Conservation (phyloP, 305 asterid genomes). For the Fraxinus dipetala region DNA sequence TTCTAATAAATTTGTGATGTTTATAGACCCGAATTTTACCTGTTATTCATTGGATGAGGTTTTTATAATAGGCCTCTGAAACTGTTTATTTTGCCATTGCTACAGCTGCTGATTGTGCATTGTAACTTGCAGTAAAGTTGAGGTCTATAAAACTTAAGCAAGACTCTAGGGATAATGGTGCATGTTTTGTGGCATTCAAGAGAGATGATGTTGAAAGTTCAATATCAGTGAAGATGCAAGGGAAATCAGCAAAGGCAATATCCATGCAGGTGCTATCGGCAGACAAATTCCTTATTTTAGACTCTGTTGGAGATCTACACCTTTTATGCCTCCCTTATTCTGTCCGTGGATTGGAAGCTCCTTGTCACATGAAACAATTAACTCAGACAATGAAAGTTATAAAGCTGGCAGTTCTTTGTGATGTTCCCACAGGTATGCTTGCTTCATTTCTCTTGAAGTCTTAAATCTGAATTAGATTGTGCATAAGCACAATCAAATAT, state of each 20-base stretch:
- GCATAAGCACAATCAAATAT: background rate
- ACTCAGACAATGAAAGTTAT: conserved; percentile 54
- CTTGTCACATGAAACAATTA: conserved; percentile 44
- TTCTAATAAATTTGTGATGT: background rate
- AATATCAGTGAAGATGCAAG: conserved; percentile 28
- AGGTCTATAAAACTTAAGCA: conserved; percentile 65
- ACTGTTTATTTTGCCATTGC: conserved; percentile 33
- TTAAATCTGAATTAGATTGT: conserved; percentile 1
- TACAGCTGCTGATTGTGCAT: conserved; percentile 67
- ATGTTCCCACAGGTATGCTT: conserved; percentile 47
- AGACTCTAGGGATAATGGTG: conserved; percentile 53
- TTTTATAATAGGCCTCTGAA: conserved; percentile 28
- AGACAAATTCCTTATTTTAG: conserved; percentile 57
- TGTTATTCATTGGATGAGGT: conserved; percentile 6
- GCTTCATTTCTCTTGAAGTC: conserved; percentile 19
- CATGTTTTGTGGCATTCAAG: conserved; percentile 55
- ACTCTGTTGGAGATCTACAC: conserved; percentile 67
- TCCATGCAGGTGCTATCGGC: conserved; percentile 61
- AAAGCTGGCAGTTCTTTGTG: conserved; percentile 60
- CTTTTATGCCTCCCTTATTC: conserved; percentile 47
- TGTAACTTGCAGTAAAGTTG: conserved; percentile 73
- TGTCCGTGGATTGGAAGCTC: conserved; percentile 43
- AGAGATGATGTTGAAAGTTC: conserved; percentile 38
- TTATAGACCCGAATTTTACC: background rate
- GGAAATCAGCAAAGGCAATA: conserved; percentile 57